Base-by-base conservation (phyloP, 208 protist genomes). In the Porcisia hertigi region DNA sequence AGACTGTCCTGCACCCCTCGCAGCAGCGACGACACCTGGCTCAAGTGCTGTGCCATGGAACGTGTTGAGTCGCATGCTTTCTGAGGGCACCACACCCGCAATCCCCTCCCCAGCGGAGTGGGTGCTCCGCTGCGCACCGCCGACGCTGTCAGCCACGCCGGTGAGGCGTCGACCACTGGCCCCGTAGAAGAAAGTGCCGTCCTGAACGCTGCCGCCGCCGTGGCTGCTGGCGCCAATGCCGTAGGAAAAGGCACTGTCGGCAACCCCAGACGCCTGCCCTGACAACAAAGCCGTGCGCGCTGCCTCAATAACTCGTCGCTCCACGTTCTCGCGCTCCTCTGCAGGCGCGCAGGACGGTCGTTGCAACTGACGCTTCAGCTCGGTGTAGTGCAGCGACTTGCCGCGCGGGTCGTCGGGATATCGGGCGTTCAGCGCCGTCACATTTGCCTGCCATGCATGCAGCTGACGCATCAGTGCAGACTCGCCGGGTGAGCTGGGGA, bases 41-140 rank as follows among this genome's bases (percentile, higher is more conserved):
- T 62, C 54, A 8, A 54, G 57, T n/a, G 30, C 12, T 8, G n/a
- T 59, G 73, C 88, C 83, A 70, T 86, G 82, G 25, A 88, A 52
- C 83, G 88, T 86, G 74, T 81, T 79, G 4, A 80, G 79, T 39
- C 77, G 77, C 83, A 90, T 88, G 67, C 83, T 86, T n/a, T 83
- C 83, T 20, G 81, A 82, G 9, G 83, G 86, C 18, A 64, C 76
- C 66, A 80, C 65, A 12, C 58, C 43, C 55, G 7, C n/a, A 12
- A 55, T 20, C 5, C 49, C 43, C 54, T 62, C 49, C 54, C 14
- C 20, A 4, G 52, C 14, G 43, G 49, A 69, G 25, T 69, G 59
- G 41, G 54, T n/a, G 69, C 65, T 67, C 25, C 49, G 23, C 57
- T 47, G 9, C 57, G 20, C 20, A 30, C 69, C 49, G 55, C 43